phyloP scores from a whole-genome alignment of 2,329 filamentous ascomycete genomes.

The Phaeomoniella chlamydospora region DNA sequence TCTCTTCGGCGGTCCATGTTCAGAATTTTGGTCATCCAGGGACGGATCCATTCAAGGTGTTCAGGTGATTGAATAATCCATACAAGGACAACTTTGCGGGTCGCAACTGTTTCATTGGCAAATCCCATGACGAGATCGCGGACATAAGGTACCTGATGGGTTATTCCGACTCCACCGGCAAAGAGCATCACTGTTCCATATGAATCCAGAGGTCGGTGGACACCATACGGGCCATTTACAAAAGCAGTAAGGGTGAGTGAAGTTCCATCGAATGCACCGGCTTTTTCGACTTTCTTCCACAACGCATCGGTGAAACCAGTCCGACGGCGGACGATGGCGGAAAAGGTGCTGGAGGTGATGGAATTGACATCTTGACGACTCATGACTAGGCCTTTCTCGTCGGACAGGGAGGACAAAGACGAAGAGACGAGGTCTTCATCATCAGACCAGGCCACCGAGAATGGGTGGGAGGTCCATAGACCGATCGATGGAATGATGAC shows the following conservation, averaged over 20 bases:
- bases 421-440: conserved; percentile 22
- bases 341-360: conserved; percentile 44
- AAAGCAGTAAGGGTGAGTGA: conserved; percentile 54
- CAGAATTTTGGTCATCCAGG: conserved; percentile 68
- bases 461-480: conserved; percentile 62
- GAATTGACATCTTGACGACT: conserved; percentile 36
- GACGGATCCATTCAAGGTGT: conserved; percentile 82
- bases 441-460: conserved; percentile 63
- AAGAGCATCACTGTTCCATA: conserved; percentile 88
- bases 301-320: conserved; percentile 78
- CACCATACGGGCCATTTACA: conserved; percentile 80
- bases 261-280: conserved; percentile 18
- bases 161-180: conserved; percentile 87
- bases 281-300: conserved; percentile 50
- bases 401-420: conserved; percentile 5
- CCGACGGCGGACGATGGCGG: conserved; percentile 74
- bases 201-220: conserved; percentile 72
- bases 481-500: conserved; percentile 53
- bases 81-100: conserved; percentile 66
- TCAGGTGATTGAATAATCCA: conserved; percentile 89
- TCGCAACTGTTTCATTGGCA: conserved; percentile 58
- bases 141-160: conserved; percentile 82
- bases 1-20: conserved; percentile 68
- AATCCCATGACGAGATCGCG: conserved; percentile 59
- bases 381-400: conserved; percentile 26